Base-by-base conservation (phyloP, 139 green algal genomes). In the Yamagishiella unicocca region DNA sequence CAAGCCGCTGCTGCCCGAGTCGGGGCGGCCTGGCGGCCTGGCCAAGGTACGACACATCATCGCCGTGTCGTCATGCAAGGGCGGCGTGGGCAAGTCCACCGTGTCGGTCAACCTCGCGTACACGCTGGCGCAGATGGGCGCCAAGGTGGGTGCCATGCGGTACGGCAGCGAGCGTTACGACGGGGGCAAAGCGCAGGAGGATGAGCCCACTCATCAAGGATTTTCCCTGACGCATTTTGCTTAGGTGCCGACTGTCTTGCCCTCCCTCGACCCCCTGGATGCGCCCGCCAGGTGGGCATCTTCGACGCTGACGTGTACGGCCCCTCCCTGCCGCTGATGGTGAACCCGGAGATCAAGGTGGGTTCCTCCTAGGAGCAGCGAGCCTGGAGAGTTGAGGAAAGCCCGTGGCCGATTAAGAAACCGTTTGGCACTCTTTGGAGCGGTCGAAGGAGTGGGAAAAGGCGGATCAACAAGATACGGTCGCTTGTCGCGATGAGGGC, bases 301-400 rank as follows among this genome's bases (percentile, higher is more conserved):
- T 98, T 99, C 82, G 98, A 99, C 78, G 98, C 98, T 9, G 98
- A 99, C 90, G 94, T 99, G 43, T 99, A 99, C 88, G 98, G 98
- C 35, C 98, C 98, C 80, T 96, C 90, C 85, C 92, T 99, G 83
- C 98, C 98, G 8, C 98, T 96, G 35, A 99, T 99, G 98, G 94
- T 99, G 43, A 94, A 87, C 42, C 97, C 97, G 0, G 94, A 97
- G 22, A 97, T 96, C 31, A 91, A 95, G 75, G 87, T 87, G 58
- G 27, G 85, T 37, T n/a, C n/a, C n/a, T n/a, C n/a, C n/a, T n/a
- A n/a, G n/a, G n/a, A n/a, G n/a, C n/a, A n/a, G n/a, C n/a, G n/a
- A n/a, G n/a, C n/a, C n/a, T n/a, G n/a, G n/a, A n/a, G n/a, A n/a
- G n/a, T n/a, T n/a, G n/a, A n/a, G n/a, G n/a, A n/a, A n/a, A n/a